Base-by-base conservation (phyloP, 192 early-diverging fungal species). In the Backusella morwellensis region DNA sequence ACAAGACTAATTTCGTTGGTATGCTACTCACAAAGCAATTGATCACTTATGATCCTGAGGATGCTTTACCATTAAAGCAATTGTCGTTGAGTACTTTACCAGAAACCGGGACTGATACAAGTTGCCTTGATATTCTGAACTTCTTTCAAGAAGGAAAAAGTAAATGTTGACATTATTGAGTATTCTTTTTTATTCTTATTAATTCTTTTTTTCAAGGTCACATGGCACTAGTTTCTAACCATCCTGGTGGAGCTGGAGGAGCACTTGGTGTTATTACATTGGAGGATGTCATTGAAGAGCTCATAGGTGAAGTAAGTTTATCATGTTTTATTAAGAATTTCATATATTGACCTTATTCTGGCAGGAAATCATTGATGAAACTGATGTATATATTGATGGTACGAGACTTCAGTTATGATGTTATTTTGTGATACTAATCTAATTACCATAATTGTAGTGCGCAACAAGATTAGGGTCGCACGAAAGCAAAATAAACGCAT, bases 261-360 rank as follows among this genome's bases (percentile, higher is more conserved):
- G 88, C 89, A 2, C 81, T 92, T n/a, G 93, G 93, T 15, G 89
- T 92, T 15, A 89, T 94, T 47, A 92, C 93, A 0, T 82, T 94
- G 36, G 93, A 94, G 72, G 93, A 94, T 78, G 91, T 94, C 34
- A 94, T 94, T 73, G 93, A 94, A 78, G 93, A 94, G 78, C 82
- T 94, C 26, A 90, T 94, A 74, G 91, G 91, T 42, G 93, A 71
- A 42, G 75, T 76, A 50, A 52, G 63, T 36, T 5, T 14, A 29
- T 23, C 23, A 50, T 38, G n/a, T 6, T 32, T 75, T 44, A 66
- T 75, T 17, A 29, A 32, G 32, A 32, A 32, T 32, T 32, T 17
- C 38, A 56, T 66, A 50, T 4, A 63, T 6, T 63, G 4, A 63
- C 11, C 4, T 29, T 63, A 29, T 59, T 29, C 38, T 23, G 21